These are phyloP conservation scores for Cryptosporidium canis DNA, from an alignment of 169 alveolate genomes.

Conservation along the genomic window DNA sequence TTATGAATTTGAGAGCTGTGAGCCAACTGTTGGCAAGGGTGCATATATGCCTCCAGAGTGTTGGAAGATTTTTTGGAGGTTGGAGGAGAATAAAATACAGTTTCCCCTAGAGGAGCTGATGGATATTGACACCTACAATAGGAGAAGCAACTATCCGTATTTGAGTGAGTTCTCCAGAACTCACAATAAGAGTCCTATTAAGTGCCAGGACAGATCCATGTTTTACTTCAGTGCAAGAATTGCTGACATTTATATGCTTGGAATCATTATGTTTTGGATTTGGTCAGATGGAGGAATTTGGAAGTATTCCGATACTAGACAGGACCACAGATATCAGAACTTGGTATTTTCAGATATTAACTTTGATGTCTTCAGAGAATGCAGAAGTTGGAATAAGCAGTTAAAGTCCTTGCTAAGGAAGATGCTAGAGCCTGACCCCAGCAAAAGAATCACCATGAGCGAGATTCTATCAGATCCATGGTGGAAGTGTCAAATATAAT, in stretches of 20 bases:
- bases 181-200: slow-evolving; percentile 35
- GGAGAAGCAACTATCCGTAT: slow-evolving; percentile 50
- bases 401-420: slow-evolving; percentile 12
- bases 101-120: slow-evolving; percentile 57
- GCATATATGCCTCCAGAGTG: slow-evolving; percentile 87
- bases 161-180: neutral
- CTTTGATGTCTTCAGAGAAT: slow-evolving; percentile 66
- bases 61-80: slow-evolving; percentile 79
- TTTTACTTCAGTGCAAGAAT: slow-evolving; percentile 80
- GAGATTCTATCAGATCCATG: slow-evolving; percentile 61
- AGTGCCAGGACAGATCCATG: slow-evolving; percentile 74
- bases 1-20: slow-evolving; percentile 80
- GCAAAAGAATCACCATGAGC: slow-evolving; percentile 49
- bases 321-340: slow-evolving; percentile 76
- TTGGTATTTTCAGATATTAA: slow-evolving; percentile 53
- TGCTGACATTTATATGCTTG: slow-evolving; percentile 81
- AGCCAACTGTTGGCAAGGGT: slow-evolving; percentile 85
- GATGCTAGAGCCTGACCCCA: slow-evolving; percentile 67
- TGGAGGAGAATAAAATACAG: slow-evolving; percentile 65
- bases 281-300: slow-evolving; percentile 85
- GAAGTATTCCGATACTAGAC: slow-evolving; percentile 81
- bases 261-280: slow-evolving; percentile 80
- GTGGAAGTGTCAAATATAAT: slow-evolving; percentile 16
- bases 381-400: slow-evolving; percentile 49
- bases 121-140: neutral